These are phyloP conservation scores for Salinomyces thailandicus DNA, from an alignment of 2,329 filamentous ascomycete species.

Conservation along the genomic window DNA sequence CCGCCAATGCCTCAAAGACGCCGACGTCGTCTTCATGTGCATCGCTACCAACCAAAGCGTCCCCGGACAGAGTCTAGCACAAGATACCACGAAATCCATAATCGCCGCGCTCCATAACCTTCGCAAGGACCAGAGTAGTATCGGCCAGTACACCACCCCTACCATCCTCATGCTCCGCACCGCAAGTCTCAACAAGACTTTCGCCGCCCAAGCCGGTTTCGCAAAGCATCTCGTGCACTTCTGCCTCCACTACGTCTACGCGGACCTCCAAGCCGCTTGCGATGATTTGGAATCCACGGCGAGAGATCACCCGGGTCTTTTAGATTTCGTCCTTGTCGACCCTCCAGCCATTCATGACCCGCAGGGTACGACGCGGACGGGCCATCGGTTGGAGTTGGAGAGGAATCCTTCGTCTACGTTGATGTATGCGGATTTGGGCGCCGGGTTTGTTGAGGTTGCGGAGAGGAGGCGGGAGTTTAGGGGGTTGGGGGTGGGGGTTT, in stretches of 20 bases:
- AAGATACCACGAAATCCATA: slow-evolving; percentile 11
- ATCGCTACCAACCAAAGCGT: slow-evolving; percentile 14
- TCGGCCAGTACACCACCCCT: slow-evolving; percentile 6
- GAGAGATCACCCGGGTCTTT: slow-evolving; percentile 2
- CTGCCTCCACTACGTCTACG: slow-evolving; percentile 11
- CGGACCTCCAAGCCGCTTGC: slow-evolving; percentile 9
- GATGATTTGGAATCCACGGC: slow-evolving; percentile 5
- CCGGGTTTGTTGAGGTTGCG: slow-evolving; percentile 14
- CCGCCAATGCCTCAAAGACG: slow-evolving; percentile 10
- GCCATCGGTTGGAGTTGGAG: slow-evolving; percentile 10
- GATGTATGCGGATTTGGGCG: slow-evolving; percentile 17
- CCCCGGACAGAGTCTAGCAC: slow-evolving; percentile 8
- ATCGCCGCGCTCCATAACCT: slow-evolving; percentile 6
- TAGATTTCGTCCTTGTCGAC: slow-evolving; percentile 12
- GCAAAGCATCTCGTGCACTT: slow-evolving; percentile 4
- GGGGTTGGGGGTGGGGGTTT: slow-evolving; percentile 10
- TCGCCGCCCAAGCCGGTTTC: not conserved
- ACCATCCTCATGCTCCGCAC: slow-evolving; percentile 10
- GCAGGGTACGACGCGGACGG: slow-evolving; percentile 9
- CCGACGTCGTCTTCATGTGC: slow-evolving; percentile 19
- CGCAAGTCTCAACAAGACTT: slow-evolving; percentile 7
- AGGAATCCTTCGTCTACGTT: slow-evolving; percentile 6
- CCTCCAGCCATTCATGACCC: slow-evolving; percentile 10
- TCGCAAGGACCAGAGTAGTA: not conserved
- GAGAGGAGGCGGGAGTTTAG: slow-evolving; percentile 11